Percentiles rank a stretch among this genome's conserved stretches.
Conservation (phyloP, 495 filamentous ascomycete genomes). For the Aspergillus cristatus region DNA sequence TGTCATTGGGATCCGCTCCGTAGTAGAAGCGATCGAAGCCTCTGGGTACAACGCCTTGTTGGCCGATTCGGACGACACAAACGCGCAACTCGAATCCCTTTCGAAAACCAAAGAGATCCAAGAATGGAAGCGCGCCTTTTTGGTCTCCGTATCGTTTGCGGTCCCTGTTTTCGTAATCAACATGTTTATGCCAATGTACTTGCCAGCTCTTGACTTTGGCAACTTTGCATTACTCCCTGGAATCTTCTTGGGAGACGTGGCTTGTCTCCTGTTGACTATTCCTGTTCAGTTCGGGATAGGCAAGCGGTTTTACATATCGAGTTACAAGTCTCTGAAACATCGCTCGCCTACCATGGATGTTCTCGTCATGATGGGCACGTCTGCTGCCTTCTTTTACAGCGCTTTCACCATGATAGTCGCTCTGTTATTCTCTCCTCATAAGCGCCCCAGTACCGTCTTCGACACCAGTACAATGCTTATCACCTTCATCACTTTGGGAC, state of each 20-base stretch:
- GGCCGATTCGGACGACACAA: constrained; percentile 88
- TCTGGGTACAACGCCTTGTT: constrained; percentile 80
- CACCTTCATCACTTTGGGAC: constrained; percentile 86
- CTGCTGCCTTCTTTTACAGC: constrained; percentile 97
- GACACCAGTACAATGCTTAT: constrained; percentile 99
- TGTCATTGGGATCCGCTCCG: constrained; percentile 63
- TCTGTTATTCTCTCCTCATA: constrained; percentile 57
- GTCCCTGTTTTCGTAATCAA: constrained; percentile 86
- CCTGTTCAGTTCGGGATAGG: constrained; percentile 97
- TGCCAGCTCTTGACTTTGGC: constrained; percentile 66
- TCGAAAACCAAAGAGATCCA: constrained; percentile 94
- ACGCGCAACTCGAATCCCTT: constrained; percentile 90
- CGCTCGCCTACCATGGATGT: constrained; percentile 96
- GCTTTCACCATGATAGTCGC: constrained; percentile 80
- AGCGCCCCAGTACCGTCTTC: constrained; percentile 76
- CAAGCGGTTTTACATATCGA: constrained; percentile 80
- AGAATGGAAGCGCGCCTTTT: constrained; percentile 79
- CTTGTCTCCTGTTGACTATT: constrained; percentile 75
- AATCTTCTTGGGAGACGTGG: constrained; percentile 76
- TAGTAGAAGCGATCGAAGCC: constrained; percentile 76
- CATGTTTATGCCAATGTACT: constrained; percentile 80
- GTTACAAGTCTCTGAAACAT: constrained; percentile 85
- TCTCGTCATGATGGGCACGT: constrained; percentile 86
- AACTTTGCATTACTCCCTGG: constrained; percentile 56
- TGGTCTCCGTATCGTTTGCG: constrained; percentile 66